These are phyloP conservation scores for Floccularia luteovirens DNA, from an alignment of 768 basidiomycete species.

Conservation along the genomic window DNA sequence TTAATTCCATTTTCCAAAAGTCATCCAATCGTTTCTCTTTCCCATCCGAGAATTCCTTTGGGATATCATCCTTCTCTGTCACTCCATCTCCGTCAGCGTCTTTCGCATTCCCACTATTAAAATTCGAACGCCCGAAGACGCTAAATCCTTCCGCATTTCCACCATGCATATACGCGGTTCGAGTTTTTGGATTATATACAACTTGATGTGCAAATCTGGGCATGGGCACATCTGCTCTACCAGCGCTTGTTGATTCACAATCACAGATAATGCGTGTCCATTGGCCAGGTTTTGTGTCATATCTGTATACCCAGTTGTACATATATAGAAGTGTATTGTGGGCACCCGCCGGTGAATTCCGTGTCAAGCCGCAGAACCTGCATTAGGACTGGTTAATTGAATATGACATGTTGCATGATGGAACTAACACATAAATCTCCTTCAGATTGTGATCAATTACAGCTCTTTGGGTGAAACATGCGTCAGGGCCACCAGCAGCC, in stretches of 20 bases:
- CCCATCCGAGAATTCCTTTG: conserved; percentile 1
- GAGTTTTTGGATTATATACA: conserved; percentile 55
- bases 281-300: conserved; percentile 47
- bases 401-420: neutral
- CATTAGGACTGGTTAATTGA: conserved; percentile 26
- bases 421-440: conserved; percentile 68
- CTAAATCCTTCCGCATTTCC: conserved; percentile 53
- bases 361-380: conserved; percentile 59
- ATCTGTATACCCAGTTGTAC: conserved; percentile 65
- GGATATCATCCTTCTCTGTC: conserved; percentile 8
- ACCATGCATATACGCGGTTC: conserved; percentile 63
- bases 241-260: conserved; percentile 8
- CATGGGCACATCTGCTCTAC: conserved; percentile 25
- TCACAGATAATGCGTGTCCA: conserved; percentile 56
- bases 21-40: conserved; percentile 58
- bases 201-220: conserved; percentile 77
- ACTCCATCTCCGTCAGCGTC: conserved; percentile 10
- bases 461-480: conserved; percentile 70
- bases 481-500: conserved; percentile 44
- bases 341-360: conserved; percentile 27
- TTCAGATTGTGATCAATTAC: conserved; percentile 53
- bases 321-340: conserved; percentile 35
- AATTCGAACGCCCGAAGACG: conserved; percentile 5
- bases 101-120: conserved; percentile 5
- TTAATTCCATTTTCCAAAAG: conserved; percentile 69